Evolutionary conservation across 2,329 filamentous ascomycete genomes (phyloP).

Genomic region (Fusarium austroafricanum): DNA sequence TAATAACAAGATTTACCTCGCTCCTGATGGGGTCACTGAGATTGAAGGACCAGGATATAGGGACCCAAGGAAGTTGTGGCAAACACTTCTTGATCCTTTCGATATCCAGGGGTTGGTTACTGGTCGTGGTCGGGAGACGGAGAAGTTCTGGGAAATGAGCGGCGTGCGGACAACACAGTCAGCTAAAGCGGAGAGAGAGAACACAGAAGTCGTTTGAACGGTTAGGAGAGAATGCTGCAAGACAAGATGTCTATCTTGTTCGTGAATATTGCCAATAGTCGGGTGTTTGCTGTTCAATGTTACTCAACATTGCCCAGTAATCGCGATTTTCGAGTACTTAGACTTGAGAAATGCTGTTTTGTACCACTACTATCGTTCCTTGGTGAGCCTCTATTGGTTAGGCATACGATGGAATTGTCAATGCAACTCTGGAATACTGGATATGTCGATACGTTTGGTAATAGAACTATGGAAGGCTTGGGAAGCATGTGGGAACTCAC

Average conservation of each 20-base stretch:
- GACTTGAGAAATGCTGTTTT: not conserved
- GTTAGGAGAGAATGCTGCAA: not conserved
- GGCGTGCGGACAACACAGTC: not conserved
- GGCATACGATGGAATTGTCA: too few species aligned
- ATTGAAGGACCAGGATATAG: constrained; percentile 61
- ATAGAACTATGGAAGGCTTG: not conserved
- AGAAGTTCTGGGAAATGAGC: constrained; percentile 52
- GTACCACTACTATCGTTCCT: not conserved
- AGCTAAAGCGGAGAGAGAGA: constrained; percentile 7
- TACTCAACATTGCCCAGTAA: not conserved
- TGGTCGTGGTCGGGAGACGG: constrained; percentile 46
- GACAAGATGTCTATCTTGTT: not conserved
- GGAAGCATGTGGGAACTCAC: not conserved
- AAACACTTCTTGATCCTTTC: constrained; percentile 58
- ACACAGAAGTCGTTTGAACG: constrained; percentile 11
- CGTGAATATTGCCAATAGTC: not conserved
- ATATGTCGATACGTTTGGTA: not conserved
- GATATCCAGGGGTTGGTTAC: constrained; percentile 52
- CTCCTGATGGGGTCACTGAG: constrained; percentile 61
- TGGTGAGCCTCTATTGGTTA: not conserved
- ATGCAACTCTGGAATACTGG: too few species aligned
- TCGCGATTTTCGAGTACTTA: not conserved
- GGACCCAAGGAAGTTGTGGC: constrained; percentile 58
- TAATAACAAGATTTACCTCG: constrained; percentile 62
- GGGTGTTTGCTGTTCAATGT: not conserved